Percentiles rank a stretch among this genome's conserved stretches.
phyloP scores from a whole-genome alignment of 306 rosid genomes.

The Glycine soja region DNA sequence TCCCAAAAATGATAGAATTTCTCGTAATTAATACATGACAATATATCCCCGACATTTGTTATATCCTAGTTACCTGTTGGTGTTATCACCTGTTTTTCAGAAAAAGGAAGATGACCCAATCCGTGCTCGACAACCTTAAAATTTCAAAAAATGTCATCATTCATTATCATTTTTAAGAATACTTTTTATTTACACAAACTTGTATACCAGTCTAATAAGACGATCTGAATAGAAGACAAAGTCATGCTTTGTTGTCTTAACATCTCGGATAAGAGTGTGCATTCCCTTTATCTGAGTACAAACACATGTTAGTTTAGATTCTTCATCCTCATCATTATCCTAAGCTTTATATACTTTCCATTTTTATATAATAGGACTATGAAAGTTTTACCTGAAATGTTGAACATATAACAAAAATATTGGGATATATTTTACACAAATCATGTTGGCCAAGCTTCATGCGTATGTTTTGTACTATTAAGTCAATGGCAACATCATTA shows the following conservation, averaged over 20 bases:
- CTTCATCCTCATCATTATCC: neutral
- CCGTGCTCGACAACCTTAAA: constrained; percentile 93
- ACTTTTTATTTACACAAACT: constrained; percentile 14
- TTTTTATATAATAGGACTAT: neutral
- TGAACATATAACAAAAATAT: constrained; percentile 70
- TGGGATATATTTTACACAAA: constrained; percentile 90
- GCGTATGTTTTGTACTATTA: constrained; percentile 85
- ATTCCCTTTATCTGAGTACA: constrained; percentile 72
- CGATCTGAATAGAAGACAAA: constrained; percentile 84
- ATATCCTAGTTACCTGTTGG: constrained; percentile 73
- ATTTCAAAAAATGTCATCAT: constrained; percentile 30
- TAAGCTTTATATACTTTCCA: neutral
- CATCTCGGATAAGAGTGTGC: constrained; percentile 93
- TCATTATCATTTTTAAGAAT: constrained; percentile 19
- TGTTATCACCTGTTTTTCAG: constrained; percentile 80
- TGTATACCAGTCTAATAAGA: constrained; percentile 75
- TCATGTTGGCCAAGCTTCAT: constrained; percentile 92
- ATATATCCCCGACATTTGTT: neutral
- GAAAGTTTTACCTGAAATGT: constrained; percentile 78
- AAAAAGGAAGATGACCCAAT: constrained; percentile 86
- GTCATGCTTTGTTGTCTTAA: constrained; percentile 79
- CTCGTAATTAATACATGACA: neutral
- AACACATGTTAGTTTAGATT: constrained; percentile 13
- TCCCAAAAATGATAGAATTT: neutral
- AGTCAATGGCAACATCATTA: constrained; percentile 83